phyloP scores from a whole-genome alignment of 2,329 filamentous ascomycete species.

The Fusarium sp. region DNA sequence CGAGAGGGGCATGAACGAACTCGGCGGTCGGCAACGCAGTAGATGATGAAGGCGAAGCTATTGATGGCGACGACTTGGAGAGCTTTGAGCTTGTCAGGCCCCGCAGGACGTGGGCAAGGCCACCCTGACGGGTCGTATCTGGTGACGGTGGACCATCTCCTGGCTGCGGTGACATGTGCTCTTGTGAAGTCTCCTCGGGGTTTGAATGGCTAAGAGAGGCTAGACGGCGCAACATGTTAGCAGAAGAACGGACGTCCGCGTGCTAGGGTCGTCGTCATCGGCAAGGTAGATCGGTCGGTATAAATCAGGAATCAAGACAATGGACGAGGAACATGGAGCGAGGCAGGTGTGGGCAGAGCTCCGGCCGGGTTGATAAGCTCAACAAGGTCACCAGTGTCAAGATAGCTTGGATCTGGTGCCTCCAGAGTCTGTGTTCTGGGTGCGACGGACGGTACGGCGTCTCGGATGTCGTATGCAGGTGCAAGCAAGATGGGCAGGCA shows the following conservation, averaged over 20 bases:
- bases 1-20: conserved; percentile 57
- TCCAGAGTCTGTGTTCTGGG: conserved; percentile 30
- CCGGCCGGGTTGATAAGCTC: conserved; percentile 10
- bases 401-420: conserved; percentile 16
- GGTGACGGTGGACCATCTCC: conserved; percentile 68
- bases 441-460: conserved; percentile 36
- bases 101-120: conserved; percentile 73
- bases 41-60: conserved; percentile 55
- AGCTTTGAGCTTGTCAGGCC: conserved; percentile 69
- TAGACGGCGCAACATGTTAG: conserved; percentile 48
- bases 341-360: conserved; percentile 11
- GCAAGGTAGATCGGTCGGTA: conserved; percentile 34
- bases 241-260: conserved; percentile 38
- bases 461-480: conserved; percentile 34
- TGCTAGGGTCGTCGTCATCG: conserved; percentile 42
- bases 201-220: conserved; percentile 43
- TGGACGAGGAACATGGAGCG: conserved; percentile 17
- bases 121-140: conserved; percentile 67
- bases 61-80: conserved; percentile 62
- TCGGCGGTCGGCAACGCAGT: conserved; percentile 57
- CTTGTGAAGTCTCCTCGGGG: conserved; percentile 48
- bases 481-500: conserved; percentile 36
- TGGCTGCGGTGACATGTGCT: conserved; percentile 70
- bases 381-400: conserved; percentile 13
- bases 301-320: conserved; percentile 27